Conservation (phyloP, 805 yeast genomes). For the Metschnikowia corniflorae region DNA sequence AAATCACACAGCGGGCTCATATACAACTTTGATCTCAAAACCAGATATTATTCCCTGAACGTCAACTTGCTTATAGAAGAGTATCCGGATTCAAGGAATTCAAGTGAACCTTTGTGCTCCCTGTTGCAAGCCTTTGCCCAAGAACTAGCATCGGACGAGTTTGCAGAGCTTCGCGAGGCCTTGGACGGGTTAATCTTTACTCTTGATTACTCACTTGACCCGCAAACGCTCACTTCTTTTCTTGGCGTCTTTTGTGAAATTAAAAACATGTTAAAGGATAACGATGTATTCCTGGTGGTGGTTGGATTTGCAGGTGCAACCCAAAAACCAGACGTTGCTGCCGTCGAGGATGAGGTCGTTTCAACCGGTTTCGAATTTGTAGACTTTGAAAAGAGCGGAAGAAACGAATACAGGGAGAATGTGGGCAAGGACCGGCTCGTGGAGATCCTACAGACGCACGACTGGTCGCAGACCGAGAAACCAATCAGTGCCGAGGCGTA, state of each 20-base stretch:
- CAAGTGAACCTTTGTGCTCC: constrained; percentile 1
- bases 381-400: constrained; percentile 27
- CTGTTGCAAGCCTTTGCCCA: constrained; percentile 31
- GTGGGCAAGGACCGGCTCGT: constrained; percentile 40
- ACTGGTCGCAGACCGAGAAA: constrained; percentile 37
- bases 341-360: constrained; percentile 38
- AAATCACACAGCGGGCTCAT: constrained; percentile 34
- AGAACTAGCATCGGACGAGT: constrained; percentile 38
- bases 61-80: constrained; percentile 37
- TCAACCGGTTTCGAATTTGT: constrained; percentile 43
- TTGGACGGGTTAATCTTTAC: constrained; percentile 47
- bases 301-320: constrained; percentile 22
- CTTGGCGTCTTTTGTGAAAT: constrained; percentile 11
- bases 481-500: constrained; percentile 14
- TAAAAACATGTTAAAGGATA: constrained; percentile 13
- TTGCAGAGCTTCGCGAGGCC: constrained; percentile 41
- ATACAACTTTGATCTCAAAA: constrained; percentile 22
- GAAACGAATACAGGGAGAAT: constrained; percentile 42
- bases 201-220: constrained; percentile 24
- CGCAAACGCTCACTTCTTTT: constrained; percentile 21
- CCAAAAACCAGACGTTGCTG: constrained; percentile 13
- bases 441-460: constrained; percentile 48
- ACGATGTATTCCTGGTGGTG: constrained; percentile 33
- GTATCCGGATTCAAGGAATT: constrained; percentile 25
- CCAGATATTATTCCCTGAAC: constrained; percentile 31